Evolutionary conservation across 2,329 filamentous ascomycete genomes (phyloP).

Genomic region (Knufia petricola): DNA sequence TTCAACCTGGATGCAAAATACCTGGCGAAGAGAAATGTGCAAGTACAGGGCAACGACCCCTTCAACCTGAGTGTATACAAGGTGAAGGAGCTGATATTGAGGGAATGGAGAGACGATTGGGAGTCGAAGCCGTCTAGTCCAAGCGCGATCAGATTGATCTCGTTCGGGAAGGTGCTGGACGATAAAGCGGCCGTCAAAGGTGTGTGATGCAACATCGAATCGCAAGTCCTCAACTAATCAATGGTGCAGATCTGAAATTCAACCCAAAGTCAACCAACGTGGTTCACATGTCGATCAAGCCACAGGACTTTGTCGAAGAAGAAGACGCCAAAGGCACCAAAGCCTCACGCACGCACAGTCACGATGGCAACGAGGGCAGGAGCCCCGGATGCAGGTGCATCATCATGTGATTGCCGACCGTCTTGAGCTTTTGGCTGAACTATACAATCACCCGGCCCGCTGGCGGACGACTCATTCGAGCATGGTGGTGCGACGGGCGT

Average conservation of each 20-base stretch:
- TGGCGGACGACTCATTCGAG: too few species aligned
- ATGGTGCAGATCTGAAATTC: constrained; percentile 63
- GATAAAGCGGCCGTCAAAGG: constrained; percentile 79
- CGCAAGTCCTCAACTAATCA: constrained; percentile 1
- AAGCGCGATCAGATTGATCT: constrained; percentile 80
- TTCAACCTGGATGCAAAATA: constrained; percentile 87
- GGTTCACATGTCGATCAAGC: constrained; percentile 89
- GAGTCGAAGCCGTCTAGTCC: constrained; percentile 76
- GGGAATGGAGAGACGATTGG: constrained; percentile 89
- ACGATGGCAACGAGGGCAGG: constrained; percentile 44
- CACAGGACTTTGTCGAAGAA: constrained; percentile 66
- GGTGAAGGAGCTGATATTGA: constrained; percentile 83
- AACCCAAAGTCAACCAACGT: constrained; percentile 67
- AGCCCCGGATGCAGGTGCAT: constrained; percentile 56
- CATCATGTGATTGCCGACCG: constrained; percentile 44
- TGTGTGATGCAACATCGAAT: constrained; percentile 37
- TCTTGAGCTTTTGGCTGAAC: too few species aligned
- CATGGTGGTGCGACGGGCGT: not conserved
- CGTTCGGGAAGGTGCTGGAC: constrained; percentile 81
- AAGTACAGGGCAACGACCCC: constrained; percentile 66
- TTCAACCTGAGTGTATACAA: constrained; percentile 89
- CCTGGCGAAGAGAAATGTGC: constrained; percentile 67
- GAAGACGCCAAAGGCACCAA: constrained; percentile 63
- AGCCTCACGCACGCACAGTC: constrained; percentile 36
- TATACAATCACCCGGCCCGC: too few species aligned